Evolutionary conservation across 805 yeast genomes (phyloP).

Genomic region (Komagataella mondaviorum): DNA sequence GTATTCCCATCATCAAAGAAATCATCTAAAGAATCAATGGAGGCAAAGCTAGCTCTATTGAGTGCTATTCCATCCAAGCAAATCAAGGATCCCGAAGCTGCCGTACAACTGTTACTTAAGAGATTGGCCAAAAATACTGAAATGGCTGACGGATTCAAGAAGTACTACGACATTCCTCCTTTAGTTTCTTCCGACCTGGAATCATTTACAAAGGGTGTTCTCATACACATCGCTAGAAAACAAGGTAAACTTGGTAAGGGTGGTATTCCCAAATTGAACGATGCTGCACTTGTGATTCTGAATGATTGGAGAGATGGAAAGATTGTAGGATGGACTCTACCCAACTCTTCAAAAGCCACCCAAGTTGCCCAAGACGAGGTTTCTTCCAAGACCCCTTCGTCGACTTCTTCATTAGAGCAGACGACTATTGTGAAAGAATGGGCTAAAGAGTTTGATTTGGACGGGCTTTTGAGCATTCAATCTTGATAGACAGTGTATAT

Average conservation of each 20-base stretch:
- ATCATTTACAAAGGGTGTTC: conserved; percentile 71
- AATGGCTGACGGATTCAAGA: conserved; percentile 65
- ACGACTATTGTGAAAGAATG: conserved; percentile 78
- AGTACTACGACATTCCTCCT: conserved; percentile 69
- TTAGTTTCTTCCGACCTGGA: conserved; percentile 59
- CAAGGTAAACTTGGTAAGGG: conserved; percentile 89
- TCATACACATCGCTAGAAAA: conserved; percentile 86
- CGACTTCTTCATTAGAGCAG: conserved; percentile 36
- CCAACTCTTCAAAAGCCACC: conserved; percentile 28
- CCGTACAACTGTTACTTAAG: conserved; percentile 64
- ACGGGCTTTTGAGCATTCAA: conserved; percentile 40
- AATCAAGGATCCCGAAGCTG: conserved; percentile 73
- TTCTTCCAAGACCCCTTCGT: conserved; percentile 20
- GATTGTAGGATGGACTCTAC: conserved; percentile 80
- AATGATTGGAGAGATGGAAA: conserved; percentile 98
- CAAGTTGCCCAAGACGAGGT: conserved; percentile 25
- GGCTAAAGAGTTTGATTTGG: conserved; percentile 92
- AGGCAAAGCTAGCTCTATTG: conserved; percentile 79
- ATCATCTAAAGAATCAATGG: conserved; percentile 46
- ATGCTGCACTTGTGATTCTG: conserved; percentile 73
- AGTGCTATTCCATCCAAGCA: conserved; percentile 85
- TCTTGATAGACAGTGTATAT: not conserved
- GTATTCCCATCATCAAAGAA: conserved; percentile 61
- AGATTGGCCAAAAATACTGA: conserved; percentile 60
- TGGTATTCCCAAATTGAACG: conserved; percentile 79